Conservation (phyloP, 768 basidiomycete species). For the Hebeloma cylindrosporum region DNA sequence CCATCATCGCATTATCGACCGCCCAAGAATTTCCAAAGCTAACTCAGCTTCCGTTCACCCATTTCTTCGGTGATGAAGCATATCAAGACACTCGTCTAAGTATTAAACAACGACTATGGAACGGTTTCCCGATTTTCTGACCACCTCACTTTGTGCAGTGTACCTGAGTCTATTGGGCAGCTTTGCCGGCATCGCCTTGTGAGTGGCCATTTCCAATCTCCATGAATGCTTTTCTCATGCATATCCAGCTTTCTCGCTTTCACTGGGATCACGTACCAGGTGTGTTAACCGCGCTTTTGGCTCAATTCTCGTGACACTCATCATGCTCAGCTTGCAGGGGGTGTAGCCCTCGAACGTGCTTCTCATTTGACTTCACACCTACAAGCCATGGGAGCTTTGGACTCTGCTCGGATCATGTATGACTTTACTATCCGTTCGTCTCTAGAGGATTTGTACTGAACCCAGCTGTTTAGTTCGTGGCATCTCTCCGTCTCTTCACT, state of each 20-base stretch:
- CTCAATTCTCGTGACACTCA: neutral
- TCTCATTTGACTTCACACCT: slow-evolving; percentile 65
- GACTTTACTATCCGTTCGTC: neutral
- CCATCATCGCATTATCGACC: slow-evolving; percentile 68
- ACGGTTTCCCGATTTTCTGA: neutral
- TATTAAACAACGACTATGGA: slow-evolving; percentile 33
- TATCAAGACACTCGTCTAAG: slow-evolving; percentile 11
- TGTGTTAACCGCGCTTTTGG: neutral
- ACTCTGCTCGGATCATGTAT: slow-evolving; percentile 53
- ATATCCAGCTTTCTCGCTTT: slow-evolving; percentile 17
- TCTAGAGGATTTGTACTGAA: slow-evolving; percentile 25
- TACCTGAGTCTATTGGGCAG: slow-evolving; percentile 10
- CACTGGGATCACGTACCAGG: slow-evolving; percentile 19
- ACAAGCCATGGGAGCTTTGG: slow-evolving; percentile 76
- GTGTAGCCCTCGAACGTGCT: slow-evolving; percentile 50
- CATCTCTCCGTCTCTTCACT: slow-evolving; percentile 60
- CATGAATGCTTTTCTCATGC: neutral
- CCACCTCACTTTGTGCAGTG: neutral
- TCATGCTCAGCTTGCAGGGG: slow-evolving; percentile 12
- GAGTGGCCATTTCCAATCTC: neutral
- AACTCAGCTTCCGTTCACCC: slow-evolving; percentile 58
- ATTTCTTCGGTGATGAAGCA: slow-evolving; percentile 40
- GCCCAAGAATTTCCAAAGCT: slow-evolving; percentile 46
- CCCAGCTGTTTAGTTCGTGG: slow-evolving; percentile 48
- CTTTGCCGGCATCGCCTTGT: slow-evolving; percentile 21